phyloP scores from a whole-genome alignment of 139 green algal species.

The Ulvella scutata region DNA sequence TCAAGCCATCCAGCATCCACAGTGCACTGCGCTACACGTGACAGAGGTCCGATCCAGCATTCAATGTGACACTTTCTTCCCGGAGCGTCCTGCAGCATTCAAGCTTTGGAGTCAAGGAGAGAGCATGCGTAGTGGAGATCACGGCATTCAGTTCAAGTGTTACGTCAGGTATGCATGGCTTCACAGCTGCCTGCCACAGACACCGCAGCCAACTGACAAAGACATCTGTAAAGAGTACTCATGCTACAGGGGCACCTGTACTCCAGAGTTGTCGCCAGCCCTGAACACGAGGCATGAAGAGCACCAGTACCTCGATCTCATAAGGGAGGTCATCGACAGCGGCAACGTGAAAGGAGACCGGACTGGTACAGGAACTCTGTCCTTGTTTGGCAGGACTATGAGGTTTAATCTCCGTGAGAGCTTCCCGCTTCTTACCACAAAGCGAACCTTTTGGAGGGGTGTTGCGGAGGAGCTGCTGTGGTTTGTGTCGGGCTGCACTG shows the following conservation, averaged over 20 bases:
- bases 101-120: constrained; percentile 39
- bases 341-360: constrained; percentile 67
- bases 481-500: constrained; percentile 85
- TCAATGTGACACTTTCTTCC: constrained; percentile 87
- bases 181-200: no score
- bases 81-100: constrained; percentile 35
- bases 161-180: neutral
- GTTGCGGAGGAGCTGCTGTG: constrained; percentile 98
- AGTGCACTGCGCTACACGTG: constrained; percentile 76
- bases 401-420: constrained; percentile 86
- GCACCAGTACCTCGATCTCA: constrained; percentile 89
- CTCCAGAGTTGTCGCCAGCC: constrained; percentile 19
- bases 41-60: constrained; percentile 45
- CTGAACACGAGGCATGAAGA: constrained; percentile 67
- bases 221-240: constrained; percentile 50
- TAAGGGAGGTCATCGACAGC: constrained; percentile 63
- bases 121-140: constrained; percentile 8
- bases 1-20: constrained; percentile 47
- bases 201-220: constrained; percentile 24
- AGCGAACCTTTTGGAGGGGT: constrained; percentile 92
- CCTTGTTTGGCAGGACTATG: constrained; percentile 75
- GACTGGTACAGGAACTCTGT: constrained; percentile 90
- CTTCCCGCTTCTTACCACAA: constrained; percentile 96
- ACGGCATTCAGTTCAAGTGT: neutral
- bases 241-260: constrained; percentile 37